phyloP scores from a whole-genome alignment of 192 early-diverging fungal genomes.

The Entomortierella lignicola region DNA sequence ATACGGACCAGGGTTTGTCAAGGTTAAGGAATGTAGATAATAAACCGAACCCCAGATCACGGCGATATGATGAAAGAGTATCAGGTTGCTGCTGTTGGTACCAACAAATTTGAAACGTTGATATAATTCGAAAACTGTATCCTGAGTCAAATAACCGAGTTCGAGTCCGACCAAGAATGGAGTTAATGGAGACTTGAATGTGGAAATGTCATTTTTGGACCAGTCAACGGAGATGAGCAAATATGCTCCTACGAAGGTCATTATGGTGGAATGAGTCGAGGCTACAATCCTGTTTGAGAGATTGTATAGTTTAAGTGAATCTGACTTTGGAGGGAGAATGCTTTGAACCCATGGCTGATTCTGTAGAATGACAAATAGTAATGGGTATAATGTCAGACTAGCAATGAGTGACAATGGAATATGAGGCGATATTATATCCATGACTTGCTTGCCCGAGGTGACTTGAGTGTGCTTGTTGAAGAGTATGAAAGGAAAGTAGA shows the following conservation, averaged over 20 bases:
- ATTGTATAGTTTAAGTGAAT: conserved; percentile 45
- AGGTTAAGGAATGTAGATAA: conserved; percentile 45
- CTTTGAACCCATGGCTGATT: conserved; percentile 16
- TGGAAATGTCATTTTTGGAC: conserved; percentile 50
- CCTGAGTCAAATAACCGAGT: conserved; percentile 51
- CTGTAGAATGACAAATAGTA: conserved; percentile 26
- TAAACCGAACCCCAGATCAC: conserved; percentile 50
- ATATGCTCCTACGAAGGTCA: conserved; percentile 38
- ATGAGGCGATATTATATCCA: conserved; percentile 13
- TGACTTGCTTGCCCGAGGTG: background rate
- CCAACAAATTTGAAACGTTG: conserved; percentile 40
- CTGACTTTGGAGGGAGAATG: conserved; percentile 42
- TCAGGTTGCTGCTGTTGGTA: conserved; percentile 49
- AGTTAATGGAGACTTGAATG: conserved; percentile 40
- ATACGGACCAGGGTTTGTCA: conserved; percentile 45
- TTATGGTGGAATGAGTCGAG: conserved; percentile 50
- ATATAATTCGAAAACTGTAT: conserved; percentile 52
- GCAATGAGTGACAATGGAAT: conserved; percentile 47
- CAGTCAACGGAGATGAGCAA: conserved; percentile 42
- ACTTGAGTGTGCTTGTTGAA: no score
- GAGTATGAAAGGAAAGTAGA: background rate
- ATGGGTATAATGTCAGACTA: conserved; percentile 36
- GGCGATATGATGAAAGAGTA: conserved; percentile 47
- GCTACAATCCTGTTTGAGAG: conserved; percentile 54
- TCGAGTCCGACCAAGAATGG: conserved; percentile 52